Conservation (phyloP, 805 yeast species). For the Candida pini region DNA sequence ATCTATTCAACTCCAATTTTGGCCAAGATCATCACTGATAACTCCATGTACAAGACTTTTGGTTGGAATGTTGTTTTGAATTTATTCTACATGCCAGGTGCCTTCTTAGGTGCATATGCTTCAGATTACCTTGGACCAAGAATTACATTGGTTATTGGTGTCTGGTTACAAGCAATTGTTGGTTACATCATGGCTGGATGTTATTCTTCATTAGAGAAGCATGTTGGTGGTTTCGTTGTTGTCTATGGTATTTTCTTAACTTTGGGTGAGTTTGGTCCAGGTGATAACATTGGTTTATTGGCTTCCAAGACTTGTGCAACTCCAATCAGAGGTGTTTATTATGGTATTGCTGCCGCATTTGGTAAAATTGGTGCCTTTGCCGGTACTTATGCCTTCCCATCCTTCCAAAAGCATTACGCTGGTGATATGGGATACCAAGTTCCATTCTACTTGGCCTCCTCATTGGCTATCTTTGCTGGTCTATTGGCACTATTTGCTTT, state of each 20-base stretch:
- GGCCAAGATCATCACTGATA: conserved; percentile 48
- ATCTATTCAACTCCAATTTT: conserved; percentile 74
- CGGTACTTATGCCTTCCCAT: conserved; percentile 86
- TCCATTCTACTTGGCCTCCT: conserved; percentile 78
- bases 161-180: conserved; percentile 63
- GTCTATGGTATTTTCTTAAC: conserved; percentile 84
- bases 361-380: conserved; percentile 93
- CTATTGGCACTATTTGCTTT: conserved; percentile 60
- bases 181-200: conserved; percentile 82
- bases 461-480: conserved; percentile 70
- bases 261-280: conserved; percentile 92
- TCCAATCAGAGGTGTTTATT: conserved; percentile 84
- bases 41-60: conserved; percentile 64
- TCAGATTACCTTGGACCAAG: conserved; percentile 94
- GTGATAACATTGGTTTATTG: conserved; percentile 83
- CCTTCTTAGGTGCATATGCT: conserved; percentile 76
- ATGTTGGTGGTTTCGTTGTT: conserved; percentile 76
- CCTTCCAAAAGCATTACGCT: conserved; percentile 55
- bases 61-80: conserved; percentile 93
- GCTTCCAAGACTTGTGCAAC: conserved; percentile 86
- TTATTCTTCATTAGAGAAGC: conserved; percentile 46
- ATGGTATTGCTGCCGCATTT: conserved; percentile 85
- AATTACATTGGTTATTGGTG: conserved; percentile 65
- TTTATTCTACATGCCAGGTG: conserved; percentile 85
- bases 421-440: conserved; percentile 63